Evolutionary conservation across 1,284 basidiomycete genomes (phyloP).

Genomic region (Meira miltonrushii): DNA sequence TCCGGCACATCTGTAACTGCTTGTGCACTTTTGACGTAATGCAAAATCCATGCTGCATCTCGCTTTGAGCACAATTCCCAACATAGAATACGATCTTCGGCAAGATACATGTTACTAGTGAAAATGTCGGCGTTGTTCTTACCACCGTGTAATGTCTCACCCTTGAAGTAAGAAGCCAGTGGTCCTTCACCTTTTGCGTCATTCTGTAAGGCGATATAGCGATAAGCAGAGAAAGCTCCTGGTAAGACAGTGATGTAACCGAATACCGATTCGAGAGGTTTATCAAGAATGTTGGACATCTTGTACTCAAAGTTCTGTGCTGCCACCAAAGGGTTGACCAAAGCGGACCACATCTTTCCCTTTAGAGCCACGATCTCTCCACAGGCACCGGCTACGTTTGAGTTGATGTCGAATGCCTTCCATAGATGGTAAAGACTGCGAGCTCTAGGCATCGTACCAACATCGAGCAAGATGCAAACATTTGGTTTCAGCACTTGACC

Average conservation of each 20-base stretch:
- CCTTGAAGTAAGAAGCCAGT: constrained; percentile 86
- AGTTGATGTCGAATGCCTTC: constrained; percentile 95
- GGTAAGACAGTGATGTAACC: constrained; percentile 89
- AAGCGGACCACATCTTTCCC: constrained; percentile 61
- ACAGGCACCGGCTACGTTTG: constrained; percentile 90
- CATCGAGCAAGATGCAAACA: constrained; percentile 88
- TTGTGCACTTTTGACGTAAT: constrained; percentile 48
- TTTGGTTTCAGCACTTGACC: constrained; percentile 61
- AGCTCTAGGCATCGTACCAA: constrained; percentile 74
- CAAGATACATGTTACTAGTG: constrained; percentile 49
- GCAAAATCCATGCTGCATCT: constrained; percentile 48
- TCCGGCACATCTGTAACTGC: constrained; percentile 50
- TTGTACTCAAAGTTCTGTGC: constrained; percentile 49
- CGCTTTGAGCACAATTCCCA: constrained; percentile 54
- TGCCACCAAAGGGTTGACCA: constrained; percentile 70
- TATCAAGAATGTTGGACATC: constrained; percentile 45
- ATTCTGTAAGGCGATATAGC: constrained; percentile 83
- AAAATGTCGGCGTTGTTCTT: constrained; percentile 47
- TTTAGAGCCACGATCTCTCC: constrained; percentile 93
- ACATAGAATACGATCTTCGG: constrained; percentile 48
- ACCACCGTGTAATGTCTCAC: constrained; percentile 63
- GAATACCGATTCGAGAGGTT: constrained; percentile 67
- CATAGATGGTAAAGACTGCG: constrained; percentile 79
- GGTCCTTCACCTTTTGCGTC: constrained; percentile 76
- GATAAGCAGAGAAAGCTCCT: constrained; percentile 77